Base-by-base conservation (phyloP, 176 grass and related monocot species). In the Oryza rufipogon region DNA sequence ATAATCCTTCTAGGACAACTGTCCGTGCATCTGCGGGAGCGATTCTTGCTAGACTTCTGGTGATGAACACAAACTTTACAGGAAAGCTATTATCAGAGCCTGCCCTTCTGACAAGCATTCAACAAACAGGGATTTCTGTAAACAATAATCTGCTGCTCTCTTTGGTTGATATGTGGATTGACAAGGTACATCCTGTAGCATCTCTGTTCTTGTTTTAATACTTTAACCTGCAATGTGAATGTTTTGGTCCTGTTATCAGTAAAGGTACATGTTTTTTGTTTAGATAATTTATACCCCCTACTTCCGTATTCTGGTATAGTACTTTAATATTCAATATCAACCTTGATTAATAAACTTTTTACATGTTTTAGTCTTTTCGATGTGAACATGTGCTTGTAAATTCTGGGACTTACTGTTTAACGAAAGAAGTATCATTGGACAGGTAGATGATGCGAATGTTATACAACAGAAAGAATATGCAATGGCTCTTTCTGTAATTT, bases 51-150 rank as follows among this genome's bases (percentile, higher is more conserved):
- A 96, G 88, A 85, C 83, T 99, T 84, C 82, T 99, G 41, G 93
- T 99, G 68, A 94, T 95, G 93, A 99, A 96, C 81, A 99, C 96
- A 30, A 96, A 92, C 85, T 99, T 94, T 91, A 86, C 82, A 16
- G 93, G 91, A 15, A 93, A 99, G 47, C 84, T 99, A 66, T 84
- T 90, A 87, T 99, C 96, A 64, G 96, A 99, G 61, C 83, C 87
- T 79, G 81, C 89, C 49, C 89, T 98, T 88, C 60, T 45, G 22
- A 17, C 81, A 60, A 91, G 60, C 69, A 90, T 99, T 71, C 89
- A 91, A 73, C 96, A 99, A 78, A 84, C 96, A 58, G 93, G 91
- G 63, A 74, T 99, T 90, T 87, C 89, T 63, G 64, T 99, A 56
- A 92, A 88, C 71, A 87, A 99, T 87, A 96, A 89, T 76, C 67